Conservation (phyloP, 495 filamentous ascomycete species). For the Pseudoneurospora amorphoporcata region DNA sequence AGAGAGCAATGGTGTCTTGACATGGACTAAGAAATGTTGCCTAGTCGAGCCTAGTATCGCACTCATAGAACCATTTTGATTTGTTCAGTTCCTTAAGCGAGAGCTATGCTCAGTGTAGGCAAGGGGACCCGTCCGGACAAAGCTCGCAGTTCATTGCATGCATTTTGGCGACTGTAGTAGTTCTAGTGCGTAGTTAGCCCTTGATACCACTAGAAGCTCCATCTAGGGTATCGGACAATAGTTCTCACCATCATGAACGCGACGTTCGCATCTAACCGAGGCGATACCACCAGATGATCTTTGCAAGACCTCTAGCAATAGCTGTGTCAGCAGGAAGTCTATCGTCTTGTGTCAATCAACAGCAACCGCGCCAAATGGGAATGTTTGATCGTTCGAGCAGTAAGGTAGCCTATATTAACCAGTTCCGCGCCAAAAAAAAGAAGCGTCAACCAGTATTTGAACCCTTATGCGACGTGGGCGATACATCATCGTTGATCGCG, state of each 20-base stretch:
- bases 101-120: neutral
- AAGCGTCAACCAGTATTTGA: neutral
- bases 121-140: too few relatives aligned
- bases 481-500: neutral
- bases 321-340: neutral
- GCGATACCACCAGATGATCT: neutral
- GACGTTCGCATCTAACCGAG: neutral
- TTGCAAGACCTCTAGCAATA: neutral
- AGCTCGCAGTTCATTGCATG: too few relatives aligned
- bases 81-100: neutral
- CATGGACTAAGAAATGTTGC: neutral
- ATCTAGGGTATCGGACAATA: neutral
- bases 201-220: neutral
- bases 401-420: neutral
- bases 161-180: neutral
- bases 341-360: neutral
- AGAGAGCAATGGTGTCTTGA: neutral
- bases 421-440: neutral
- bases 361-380: neutral
- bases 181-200: neutral
- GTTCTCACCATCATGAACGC: neutral
- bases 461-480: neutral
- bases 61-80: neutral
- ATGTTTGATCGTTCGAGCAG: neutral
- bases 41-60: neutral